A percentile compares a stretch with the other conserved stretches of the same genome.
Conservation (phyloP, 2,329 filamentous ascomycete genomes). For the Cytospora leucostoma region DNA sequence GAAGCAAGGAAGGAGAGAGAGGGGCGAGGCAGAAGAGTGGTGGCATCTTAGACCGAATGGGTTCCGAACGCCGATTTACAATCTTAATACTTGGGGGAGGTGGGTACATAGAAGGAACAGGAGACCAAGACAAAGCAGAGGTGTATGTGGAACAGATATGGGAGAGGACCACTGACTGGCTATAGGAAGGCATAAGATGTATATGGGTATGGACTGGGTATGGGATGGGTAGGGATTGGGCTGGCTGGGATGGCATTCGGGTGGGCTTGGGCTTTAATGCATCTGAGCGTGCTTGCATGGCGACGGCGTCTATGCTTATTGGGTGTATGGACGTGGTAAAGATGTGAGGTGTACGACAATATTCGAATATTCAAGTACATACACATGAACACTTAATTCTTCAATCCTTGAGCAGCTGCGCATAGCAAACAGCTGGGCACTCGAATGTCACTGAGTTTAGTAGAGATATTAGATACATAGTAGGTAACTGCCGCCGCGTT, state of each 20-base stretch:
- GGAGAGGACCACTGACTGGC: neutral
- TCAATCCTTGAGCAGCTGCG: neutral
- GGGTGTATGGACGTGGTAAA: neutral
- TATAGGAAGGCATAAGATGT: neutral
- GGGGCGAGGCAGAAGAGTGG: neutral
- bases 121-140: neutral
- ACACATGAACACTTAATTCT: slow-evolving; percentile 7
- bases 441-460: no score
- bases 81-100: no score
- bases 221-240: neutral
- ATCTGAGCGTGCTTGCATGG: slow-evolving; percentile 25
- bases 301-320: slow-evolving; percentile 20
- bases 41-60: neutral
- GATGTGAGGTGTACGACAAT: neutral
- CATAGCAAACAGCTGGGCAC: no score
- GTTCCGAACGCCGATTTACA: no score
- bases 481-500: no score
- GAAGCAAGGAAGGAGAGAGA: neutral
- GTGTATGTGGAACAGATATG: neutral
- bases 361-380: neutral
- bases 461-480: no score
- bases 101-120: neutral
- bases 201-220: no score
- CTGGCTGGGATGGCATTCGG: neutral
- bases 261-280: slow-evolving; percentile 2